Evolutionary conservation across 495 filamentous ascomycete species (phyloP), one percentile per base, ranked within the genome.

Genomic region (Aspergillus egyptiacus): DNA sequence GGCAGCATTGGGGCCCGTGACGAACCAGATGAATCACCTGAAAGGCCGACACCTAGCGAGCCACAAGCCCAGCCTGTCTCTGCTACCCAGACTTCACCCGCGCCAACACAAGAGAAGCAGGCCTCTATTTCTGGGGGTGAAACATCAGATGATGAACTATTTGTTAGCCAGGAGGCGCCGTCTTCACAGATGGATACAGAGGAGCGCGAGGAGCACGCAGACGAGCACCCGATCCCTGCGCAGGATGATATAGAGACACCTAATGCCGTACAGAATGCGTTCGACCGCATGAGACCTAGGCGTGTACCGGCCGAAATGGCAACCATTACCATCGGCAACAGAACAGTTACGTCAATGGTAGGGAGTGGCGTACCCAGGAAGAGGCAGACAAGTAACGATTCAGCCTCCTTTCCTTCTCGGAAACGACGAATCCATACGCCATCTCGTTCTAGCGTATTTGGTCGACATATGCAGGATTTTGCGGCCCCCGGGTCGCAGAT

Each of bases 251-350:
- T 52, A 28, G 60, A 67, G 40, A 61, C 58, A 0, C 71, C 76
- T 10, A 77, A 78, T 47, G 54, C 74, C 1, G 62, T 86, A 18
- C 78, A 81, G 44, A 82, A 74, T 54, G 82, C 82, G 8, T 85
- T 84, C 47, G 79, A 84, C 61, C 72, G 78, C 10, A 85, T 85
- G 78, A 76, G 82, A 2, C 73, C 81, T 1, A 82, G 81, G 55
- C 79, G 87, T 25, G 62, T 72, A 9, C 76, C 78, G 5, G 71
- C 76, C n/a, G 85, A 89, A 60, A 71, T 83, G 40, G 90, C 91
- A 24, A 96, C 88, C 2, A 93, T 97, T 24, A 96, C 89, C 0
- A 86, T 97, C 45, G 91, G 89, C 3, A 77, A 86, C 44, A 80
- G 79, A 31, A 89, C 87, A 0, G 81, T 89, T 17, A 89, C 72